Evolutionary conservation across 225 moss, liverwort and hornwort genomes (phyloP), one percentile per base, ranked within the genome.

Genomic region (Marchantia polymorpha): DNA sequence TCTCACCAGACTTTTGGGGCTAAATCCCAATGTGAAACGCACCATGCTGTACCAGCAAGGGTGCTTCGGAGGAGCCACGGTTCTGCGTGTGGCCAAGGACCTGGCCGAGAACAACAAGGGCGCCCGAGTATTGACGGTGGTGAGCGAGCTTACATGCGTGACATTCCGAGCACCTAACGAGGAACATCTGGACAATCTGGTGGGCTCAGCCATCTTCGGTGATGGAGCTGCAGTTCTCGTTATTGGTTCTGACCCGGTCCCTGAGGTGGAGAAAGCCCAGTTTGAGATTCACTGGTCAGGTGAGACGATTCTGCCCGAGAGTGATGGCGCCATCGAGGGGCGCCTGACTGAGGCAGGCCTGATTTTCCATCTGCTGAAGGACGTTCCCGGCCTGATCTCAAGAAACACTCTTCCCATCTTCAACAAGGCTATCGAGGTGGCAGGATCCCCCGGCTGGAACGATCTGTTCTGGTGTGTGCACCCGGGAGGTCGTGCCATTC

Each of bases 81-180:
- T 85, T 0, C n/a, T 89, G 12, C 84, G 89, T 0, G 56, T 88
- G 0, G 92, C 91, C 6, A 91, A 92, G 26, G 91, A 91, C 82
- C 66, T 91, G 29, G 85, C 85, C 0, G 82, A 82, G 77, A 82
- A 82, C 77, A 82, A 82, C 71, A 72, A 77, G 20, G 82, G 82
- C 23, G 84, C 84, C 14, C 64, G 79, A 50, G 83, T 79, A 13
- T 74, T 83, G 16, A 79, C 74, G 1, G 83, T 76, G 23, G 48
- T 75, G 16, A 80, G 83, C 48, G 80, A 76, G 53, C 31, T 76
- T 13, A 82, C 76, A 10, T 68, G 68, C 52, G 84, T 80, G 26
- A 81, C 75, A 0, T 84, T 84, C 72, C 76, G 84, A n/a, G 80
- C 84, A 12, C 84, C 84, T 0, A 76, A 54, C 50, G 84, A 81